Evolutionary conservation across 768 basidiomycete species (phyloP).

Genomic region (Amanita molliuscula): DNA sequence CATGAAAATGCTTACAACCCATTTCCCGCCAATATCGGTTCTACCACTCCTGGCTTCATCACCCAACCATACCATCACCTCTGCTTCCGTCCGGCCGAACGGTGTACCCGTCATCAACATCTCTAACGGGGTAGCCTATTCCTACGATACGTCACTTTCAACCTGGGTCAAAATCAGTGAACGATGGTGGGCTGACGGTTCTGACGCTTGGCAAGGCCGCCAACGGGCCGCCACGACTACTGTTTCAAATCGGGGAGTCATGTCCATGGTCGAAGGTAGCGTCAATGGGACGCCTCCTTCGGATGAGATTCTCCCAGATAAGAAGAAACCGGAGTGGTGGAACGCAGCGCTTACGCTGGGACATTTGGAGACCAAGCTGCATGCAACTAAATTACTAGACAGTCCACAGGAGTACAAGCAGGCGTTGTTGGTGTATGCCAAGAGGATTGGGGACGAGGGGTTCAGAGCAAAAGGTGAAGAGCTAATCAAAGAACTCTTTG

Average conservation of each 20-base stretch:
- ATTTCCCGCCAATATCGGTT: slow-evolving; percentile 60
- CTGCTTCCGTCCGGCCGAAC: slow-evolving; percentile 64
- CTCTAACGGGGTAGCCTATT: slow-evolving; percentile 68
- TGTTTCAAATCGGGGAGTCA: slow-evolving; percentile 36
- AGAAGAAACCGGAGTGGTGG: slow-evolving; percentile 69
- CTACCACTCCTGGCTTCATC: slow-evolving; percentile 43
- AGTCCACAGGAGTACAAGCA: slow-evolving; percentile 82
- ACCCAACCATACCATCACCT: slow-evolving; percentile 51
- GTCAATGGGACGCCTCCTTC: slow-evolving; percentile 27
- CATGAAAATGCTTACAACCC: slow-evolving; percentile 51
- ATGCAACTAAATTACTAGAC: slow-evolving; percentile 64
- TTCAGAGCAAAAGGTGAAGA: slow-evolving; percentile 87
- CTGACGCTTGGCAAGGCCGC: slow-evolving; percentile 74
- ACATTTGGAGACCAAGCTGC: slow-evolving; percentile 78
- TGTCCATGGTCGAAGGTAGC: slow-evolving; percentile 41
- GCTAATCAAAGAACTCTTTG: slow-evolving; percentile 80
- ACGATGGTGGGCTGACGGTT: slow-evolving; percentile 78
- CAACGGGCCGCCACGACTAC: slow-evolving; percentile 28
- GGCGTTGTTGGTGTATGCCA: slow-evolving; percentile 66
- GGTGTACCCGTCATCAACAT: slow-evolving; percentile 71
- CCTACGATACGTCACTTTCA: slow-evolving; percentile 60
- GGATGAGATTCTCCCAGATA: slow-evolving; percentile 23
- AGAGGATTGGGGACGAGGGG: slow-evolving; percentile 82
- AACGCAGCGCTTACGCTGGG: slow-evolving; percentile 72
- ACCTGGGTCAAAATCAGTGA: slow-evolving; percentile 73